Evolutionary conservation across 768 basidiomycete genomes (phyloP), one percentile per base, ranked within the genome.

Genomic region (Rubroboletus satanas): DNA sequence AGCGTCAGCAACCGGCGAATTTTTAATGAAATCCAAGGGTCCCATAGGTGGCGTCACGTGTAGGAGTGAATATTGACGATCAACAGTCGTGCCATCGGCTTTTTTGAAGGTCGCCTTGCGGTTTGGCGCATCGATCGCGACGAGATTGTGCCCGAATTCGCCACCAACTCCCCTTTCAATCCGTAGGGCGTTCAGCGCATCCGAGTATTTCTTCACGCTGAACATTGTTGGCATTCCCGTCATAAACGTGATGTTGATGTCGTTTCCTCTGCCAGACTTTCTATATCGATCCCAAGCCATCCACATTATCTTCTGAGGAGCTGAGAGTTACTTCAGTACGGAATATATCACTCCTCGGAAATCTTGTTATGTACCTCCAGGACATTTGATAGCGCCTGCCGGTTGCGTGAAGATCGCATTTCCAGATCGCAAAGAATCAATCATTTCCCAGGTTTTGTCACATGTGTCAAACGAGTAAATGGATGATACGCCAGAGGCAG

Each of bases 221-320:
- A 99, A 98, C 95, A 99, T 98, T 42, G 88, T 81, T 17, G 93
- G 93, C 88, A 87, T 89, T 57, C 93, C 94, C 31, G 88, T 91
- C 70, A 88, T 88, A 69, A 96, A 96, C 54, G 90, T 82, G 57
- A 89, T 66, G 48, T 83, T 76, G 61, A 88, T 78, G 45, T 80
- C 76, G 46, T 79, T 76, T 15, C 74, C 68, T 18, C 88, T 80
- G 3, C 77, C 77, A 10, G 88, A 87, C 65, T 71, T 77, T 53
- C 79, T 77, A 68, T 80, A 92, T 45, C 84, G 76, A 66, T 94
- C 90, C 90, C 90, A 93, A 44, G 90, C 89, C 89, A 93, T 92
- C 92, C 93, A 96, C 90, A 96, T 93, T 51, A 94, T 89, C 73
- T 95, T 93, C 67, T 93, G 90, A 18, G 90, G 88, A 15, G 87